phyloP scores from a whole-genome alignment of 1,139 yeast genomes.

The Taphrina deformans region DNA sequence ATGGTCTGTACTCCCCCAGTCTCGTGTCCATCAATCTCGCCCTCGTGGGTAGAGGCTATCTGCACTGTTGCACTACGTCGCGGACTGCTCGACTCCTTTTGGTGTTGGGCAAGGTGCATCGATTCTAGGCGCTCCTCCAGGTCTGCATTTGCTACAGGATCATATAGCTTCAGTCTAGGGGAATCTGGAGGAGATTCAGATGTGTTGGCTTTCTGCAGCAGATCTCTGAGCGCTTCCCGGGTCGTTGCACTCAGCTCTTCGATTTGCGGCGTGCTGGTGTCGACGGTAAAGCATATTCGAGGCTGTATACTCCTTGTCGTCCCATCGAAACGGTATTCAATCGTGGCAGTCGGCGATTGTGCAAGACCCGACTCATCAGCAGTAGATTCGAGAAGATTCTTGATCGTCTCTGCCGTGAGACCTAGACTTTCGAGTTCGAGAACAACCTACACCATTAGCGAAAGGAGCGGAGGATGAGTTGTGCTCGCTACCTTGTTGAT shows the following conservation, averaged over 20 bases:
- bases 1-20: slow-evolving; percentile 38
- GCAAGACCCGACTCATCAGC: slow-evolving; percentile 38
- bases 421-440: slow-evolving; percentile 59
- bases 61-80: background rate
- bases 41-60: background rate
- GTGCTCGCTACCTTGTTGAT: slow-evolving; percentile 16
- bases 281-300: slow-evolving; percentile 39
- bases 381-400: slow-evolving; percentile 23
- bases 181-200: background rate
- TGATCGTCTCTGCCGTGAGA: slow-evolving; percentile 31
- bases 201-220: slow-evolving; percentile 14
- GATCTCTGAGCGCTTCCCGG: slow-evolving; percentile 24
- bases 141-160: slow-evolving; percentile 12
- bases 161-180: background rate
- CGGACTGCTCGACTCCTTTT: background rate
- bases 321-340: slow-evolving; percentile 42
- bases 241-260: slow-evolving; percentile 23
- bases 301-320: slow-evolving; percentile 40
- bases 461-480: background rate
- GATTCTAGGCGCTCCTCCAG: slow-evolving; percentile 7
- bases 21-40: background rate
- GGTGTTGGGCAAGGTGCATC: background rate
- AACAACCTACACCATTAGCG: slow-evolving; percentile 51
- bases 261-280: slow-evolving; percentile 3
- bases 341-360: slow-evolving; percentile 34